phyloP scores from a whole-genome alignment of 1,139 yeast genomes.

The Komagataea norvegica region DNA sequence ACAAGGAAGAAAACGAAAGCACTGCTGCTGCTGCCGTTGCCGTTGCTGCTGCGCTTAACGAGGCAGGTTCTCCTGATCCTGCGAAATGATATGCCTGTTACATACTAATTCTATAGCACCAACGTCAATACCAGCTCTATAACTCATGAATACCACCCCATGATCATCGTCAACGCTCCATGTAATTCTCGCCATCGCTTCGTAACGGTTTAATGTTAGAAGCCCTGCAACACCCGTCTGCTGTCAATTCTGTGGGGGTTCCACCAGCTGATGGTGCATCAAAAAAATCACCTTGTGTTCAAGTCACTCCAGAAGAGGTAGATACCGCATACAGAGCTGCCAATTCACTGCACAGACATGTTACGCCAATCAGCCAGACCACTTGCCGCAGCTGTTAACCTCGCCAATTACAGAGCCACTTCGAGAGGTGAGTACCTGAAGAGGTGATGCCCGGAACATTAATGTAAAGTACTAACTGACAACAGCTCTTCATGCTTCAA shows the following conservation, averaged over 20 bases:
- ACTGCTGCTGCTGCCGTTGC: conserved; percentile 10
- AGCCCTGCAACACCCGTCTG: background rate
- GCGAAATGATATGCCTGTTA: too few relatives aligned
- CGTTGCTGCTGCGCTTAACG: conserved; percentile 11
- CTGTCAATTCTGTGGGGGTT: conserved; percentile 7
- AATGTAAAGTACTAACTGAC: background rate
- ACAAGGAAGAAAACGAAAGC: background rate
- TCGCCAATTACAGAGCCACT: background rate
- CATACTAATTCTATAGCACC: too few relatives aligned
- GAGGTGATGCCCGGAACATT: too few relatives aligned
- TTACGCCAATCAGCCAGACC: conserved; percentile 3
- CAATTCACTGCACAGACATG: too few relatives aligned
- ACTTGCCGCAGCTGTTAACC: background rate
- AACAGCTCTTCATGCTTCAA: conserved; percentile 24
- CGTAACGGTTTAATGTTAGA: too few relatives aligned
- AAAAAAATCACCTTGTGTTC: background rate
- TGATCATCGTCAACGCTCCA: background rate
- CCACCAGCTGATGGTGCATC: conserved; percentile 4
- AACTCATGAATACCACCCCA: conserved; percentile 1
- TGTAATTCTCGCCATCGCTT: too few relatives aligned
- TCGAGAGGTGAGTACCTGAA: background rate
- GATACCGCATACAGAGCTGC: too few relatives aligned
- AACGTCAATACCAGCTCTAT: too few relatives aligned
- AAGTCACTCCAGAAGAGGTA: too few relatives aligned
- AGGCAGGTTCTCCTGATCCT: conserved; percentile 1